These are phyloP conservation scores for Aciculosporium take DNA, from an alignment of 2,329 filamentous ascomycete species.

Conservation along the genomic window DNA sequence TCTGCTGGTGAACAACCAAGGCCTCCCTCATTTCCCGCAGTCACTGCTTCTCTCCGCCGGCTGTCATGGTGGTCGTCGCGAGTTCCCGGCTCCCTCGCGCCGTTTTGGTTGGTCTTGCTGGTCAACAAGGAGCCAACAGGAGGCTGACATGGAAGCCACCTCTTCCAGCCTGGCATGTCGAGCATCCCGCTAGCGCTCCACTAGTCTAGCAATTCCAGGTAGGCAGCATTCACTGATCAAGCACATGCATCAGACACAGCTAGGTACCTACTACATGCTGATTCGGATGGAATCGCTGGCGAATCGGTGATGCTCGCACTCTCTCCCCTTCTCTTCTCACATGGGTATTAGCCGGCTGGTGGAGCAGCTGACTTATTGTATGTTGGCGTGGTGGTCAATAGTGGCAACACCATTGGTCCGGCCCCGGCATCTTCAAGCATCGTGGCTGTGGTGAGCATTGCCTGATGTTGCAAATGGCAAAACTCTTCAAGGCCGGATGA, in stretches of 20 bases:
- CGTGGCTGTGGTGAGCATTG: not conserved
- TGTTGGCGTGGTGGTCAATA: no score
- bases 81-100: not conserved
- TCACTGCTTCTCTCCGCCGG: not conserved
- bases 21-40: not conserved
- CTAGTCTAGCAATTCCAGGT: no score
- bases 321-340: not conserved
- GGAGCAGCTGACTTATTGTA: slow-evolving; percentile 22
- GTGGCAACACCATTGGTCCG: no score
- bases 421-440: no score
- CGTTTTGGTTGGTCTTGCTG: not conserved
- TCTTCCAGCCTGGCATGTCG: not conserved
- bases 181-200: no score
- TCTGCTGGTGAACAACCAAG: not conserved
- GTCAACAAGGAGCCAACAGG: not conserved
- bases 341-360: slow-evolving; percentile 10
- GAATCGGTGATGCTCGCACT: not conserved
- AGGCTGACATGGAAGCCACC: not conserved
- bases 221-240: no score
- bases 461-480: no score
- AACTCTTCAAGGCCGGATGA: no score
- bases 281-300: no score
- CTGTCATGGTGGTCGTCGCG: not conserved
- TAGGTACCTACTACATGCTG: no score
- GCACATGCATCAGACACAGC: no score